phyloP scores from a whole-genome alignment of 2,329 filamentous ascomycete genomes.

The Paracoccidioides lutzii region DNA sequence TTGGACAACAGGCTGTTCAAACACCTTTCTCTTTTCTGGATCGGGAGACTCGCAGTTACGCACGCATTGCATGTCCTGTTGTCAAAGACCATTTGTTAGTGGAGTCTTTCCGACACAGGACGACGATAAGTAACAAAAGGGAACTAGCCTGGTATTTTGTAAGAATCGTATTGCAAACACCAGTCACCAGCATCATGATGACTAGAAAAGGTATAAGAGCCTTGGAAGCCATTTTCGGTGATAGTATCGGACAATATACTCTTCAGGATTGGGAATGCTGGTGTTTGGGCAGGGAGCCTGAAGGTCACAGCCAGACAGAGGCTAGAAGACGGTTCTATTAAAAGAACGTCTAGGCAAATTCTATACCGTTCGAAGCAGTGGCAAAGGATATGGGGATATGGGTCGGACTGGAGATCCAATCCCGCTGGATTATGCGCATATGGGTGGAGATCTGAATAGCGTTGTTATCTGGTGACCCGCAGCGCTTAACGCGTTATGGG shows the following conservation, averaged over 20 bases:
- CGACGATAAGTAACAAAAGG: neutral
- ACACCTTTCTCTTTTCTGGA: constrained; percentile 53
- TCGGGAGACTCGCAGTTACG: constrained; percentile 66
- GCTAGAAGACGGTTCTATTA: too few species aligned
- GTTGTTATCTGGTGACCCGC: too few species aligned
- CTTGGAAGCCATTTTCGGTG: constrained; percentile 51
- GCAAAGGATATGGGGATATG: too few species aligned
- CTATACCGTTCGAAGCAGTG: too few species aligned
- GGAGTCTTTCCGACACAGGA: neutral
- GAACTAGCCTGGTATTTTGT: constrained; percentile 79
- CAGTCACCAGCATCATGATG: constrained; percentile 90
- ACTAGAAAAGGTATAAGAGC: constrained; percentile 72
- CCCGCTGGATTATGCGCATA: too few species aligned
- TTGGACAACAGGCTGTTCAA: constrained; percentile 92
- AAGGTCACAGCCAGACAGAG: too few species aligned
- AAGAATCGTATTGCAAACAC: constrained; percentile 90
- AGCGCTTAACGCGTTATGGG: too few species aligned
- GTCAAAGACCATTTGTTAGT: neutral
- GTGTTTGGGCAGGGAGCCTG: neutral
- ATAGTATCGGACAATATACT: neutral
- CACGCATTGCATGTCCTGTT: constrained; percentile 86
- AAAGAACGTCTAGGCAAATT: too few species aligned
- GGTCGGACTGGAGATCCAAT: too few species aligned
- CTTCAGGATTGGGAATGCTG: neutral
- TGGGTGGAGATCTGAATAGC: too few species aligned